Evolutionary conservation across 345 rosid genomes (phyloP), one percentile per base, ranked within the genome.

Genomic region (Salix exigua): DNA sequence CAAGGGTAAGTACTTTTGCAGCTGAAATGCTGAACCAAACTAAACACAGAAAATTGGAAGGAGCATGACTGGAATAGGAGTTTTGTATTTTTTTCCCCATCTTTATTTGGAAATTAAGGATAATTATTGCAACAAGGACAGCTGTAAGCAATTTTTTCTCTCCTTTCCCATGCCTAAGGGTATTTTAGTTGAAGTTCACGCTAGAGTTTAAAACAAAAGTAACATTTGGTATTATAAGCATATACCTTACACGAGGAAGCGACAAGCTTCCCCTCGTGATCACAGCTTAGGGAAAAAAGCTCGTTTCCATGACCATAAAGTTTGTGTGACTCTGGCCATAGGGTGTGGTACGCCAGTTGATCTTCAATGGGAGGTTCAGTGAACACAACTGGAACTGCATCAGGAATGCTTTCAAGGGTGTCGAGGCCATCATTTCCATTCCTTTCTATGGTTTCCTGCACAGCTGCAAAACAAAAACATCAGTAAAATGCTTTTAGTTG

Each of bases 261-360:
- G 73, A 96, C 87, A 66, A 96, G 90, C 80, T 79, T 84, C 69
- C 98, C 98, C 26, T 83, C 85, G 60, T 86, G 91, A 84, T 93
- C 88, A 81, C 90, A 87, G 75, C 97, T 91, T 72, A 93, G 82
- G 61, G 99, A 90, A 79, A 87, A 91, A 46, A 96, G 83, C 85
- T 93, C 98, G 81, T 96, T 96, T 68, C 98, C 98, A 85, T 96
- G 98, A 81, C 96, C 97, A 42, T 89, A 93, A 64, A 96, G 97
- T 83, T 93, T 96, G 80, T 93, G 95, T 5, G 99, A 88, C 80
- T 93, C 99, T 0, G 99, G 98, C 99, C 98, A 93, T 38, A 96
- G 70, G 2, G 98, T 93, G 79, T 93, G 88, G 88, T 89, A 92
- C 60, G 97, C 90, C 79, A 96, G 89, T 81, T 96, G 97, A 71